Conservation (phyloP, 495 filamentous ascomycete genomes). For the Oleoguttula mirabilis region DNA sequence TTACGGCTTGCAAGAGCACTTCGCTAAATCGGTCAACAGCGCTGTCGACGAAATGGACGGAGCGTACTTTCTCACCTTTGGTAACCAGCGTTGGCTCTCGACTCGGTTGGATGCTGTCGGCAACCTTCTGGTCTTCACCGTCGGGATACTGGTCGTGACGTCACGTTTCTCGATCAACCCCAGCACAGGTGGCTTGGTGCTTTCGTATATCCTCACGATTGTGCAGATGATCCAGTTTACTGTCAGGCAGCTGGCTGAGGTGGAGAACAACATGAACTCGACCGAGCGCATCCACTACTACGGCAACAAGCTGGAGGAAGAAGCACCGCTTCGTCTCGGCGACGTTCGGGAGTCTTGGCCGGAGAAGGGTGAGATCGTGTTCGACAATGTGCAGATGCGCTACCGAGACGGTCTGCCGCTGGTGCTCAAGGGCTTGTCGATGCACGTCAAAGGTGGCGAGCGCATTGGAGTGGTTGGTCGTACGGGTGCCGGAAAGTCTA, state of each 20-base stretch:
- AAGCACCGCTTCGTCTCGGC: slow-evolving; percentile 62
- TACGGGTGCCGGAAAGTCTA: slow-evolving; percentile 88
- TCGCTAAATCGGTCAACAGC: slow-evolving; percentile 51
- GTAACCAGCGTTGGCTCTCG: slow-evolving; percentile 86
- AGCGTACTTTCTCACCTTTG: slow-evolving; percentile 87
- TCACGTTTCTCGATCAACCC: slow-evolving; percentile 80
- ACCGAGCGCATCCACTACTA: slow-evolving; percentile 93
- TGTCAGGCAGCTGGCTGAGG: slow-evolving; percentile 85
- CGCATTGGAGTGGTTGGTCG: slow-evolving; percentile 88
- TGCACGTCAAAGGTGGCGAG: slow-evolving; percentile 74
- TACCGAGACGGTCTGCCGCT: slow-evolving; percentile 74
- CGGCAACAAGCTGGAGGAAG: slow-evolving; percentile 73
- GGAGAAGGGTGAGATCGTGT: slow-evolving; percentile 69
- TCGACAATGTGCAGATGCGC: slow-evolving; percentile 79
- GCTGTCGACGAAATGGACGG: slow-evolving; percentile 84
- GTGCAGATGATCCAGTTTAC: slow-evolving; percentile 97
- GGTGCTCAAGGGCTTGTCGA: slow-evolving; percentile 63
- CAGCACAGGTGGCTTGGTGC: slow-evolving; percentile 72
- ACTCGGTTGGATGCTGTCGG: slow-evolving; percentile 75
- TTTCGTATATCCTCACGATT: slow-evolving; percentile 85
- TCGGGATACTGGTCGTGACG: slow-evolving; percentile 82
- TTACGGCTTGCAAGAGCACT: slow-evolving; percentile 67
- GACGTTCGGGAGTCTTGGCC: slow-evolving; percentile 67
- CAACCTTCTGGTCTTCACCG: slow-evolving; percentile 69
- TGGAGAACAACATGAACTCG: slow-evolving; percentile 95